Evolutionary conservation across 139 green algal species (phyloP).

Genomic region (Micractinium sp.): DNA sequence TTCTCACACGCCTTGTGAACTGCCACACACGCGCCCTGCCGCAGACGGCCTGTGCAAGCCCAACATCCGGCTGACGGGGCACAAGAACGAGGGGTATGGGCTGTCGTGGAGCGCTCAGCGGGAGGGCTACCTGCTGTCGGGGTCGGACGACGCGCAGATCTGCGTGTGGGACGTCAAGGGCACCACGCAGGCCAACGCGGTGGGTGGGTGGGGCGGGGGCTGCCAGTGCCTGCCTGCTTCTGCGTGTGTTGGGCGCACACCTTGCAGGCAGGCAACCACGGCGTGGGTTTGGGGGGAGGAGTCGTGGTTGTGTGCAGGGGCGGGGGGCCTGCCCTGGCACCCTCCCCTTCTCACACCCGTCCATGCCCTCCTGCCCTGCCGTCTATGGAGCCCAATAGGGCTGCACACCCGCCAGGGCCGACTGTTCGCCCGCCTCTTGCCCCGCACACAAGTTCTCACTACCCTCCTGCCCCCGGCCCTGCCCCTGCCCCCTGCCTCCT

Average conservation of each 20-base stretch:
- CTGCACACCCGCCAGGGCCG: too few species aligned
- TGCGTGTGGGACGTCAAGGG: slow-evolving; percentile 97
- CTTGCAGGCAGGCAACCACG: too few species aligned
- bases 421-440: too few species aligned
- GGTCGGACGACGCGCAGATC: slow-evolving; percentile 98
- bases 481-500: not conserved
- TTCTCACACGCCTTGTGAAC: too few species aligned
- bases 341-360: too few species aligned
- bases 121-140: slow-evolving; percentile 89
- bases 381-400: too few species aligned
- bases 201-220: not conserved
- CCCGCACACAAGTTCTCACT: too few species aligned
- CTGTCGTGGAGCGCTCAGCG: slow-evolving; percentile 93
- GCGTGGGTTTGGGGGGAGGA: not conserved
- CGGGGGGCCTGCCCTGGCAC: too few species aligned
- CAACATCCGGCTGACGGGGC: slow-evolving; percentile 88
- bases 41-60: slow-evolving; percentile 65
- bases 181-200: slow-evolving; percentile 25
- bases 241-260: not conserved
- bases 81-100: slow-evolving; percentile 97
- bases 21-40: not conserved
- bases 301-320: not conserved
- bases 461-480: not conserved
- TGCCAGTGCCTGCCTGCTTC: not conserved
- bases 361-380: too few species aligned